Percentiles rank a stretch among this genome's conserved stretches.
Evolutionary conservation across 2,329 filamentous ascomycete genomes (phyloP).

Genomic region (Talaromyces sp.): DNA sequence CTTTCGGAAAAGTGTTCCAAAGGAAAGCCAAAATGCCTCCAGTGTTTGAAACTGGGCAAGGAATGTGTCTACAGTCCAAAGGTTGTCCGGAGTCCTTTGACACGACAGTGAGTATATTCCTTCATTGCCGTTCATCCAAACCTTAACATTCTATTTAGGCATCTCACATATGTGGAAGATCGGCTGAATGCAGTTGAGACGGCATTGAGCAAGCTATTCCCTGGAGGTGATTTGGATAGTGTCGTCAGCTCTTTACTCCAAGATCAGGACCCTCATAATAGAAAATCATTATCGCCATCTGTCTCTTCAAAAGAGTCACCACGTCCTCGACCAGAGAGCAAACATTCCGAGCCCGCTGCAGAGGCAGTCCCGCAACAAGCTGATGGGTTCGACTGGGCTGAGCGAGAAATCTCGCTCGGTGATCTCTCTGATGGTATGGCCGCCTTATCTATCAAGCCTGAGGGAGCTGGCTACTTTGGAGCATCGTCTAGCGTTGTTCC

Average conservation of each 20-base stretch:
- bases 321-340: slow-evolving; percentile 30
- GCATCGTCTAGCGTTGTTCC: slow-evolving; percentile 39
- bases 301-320: slow-evolving; percentile 37
- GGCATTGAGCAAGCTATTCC: slow-evolving; percentile 34
- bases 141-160: slow-evolving; percentile 20
- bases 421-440: slow-evolving; percentile 39
- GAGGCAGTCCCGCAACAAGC: slow-evolving; percentile 42
- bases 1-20: slow-evolving; percentile 35
- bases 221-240: slow-evolving; percentile 36
- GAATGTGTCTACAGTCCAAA: slow-evolving; percentile 41
- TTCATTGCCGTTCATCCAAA: not conserved
- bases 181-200: slow-evolving; percentile 36
- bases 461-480: slow-evolving; percentile 38
- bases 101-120: slow-evolving; percentile 33
- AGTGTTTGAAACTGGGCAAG: slow-evolving; percentile 37
- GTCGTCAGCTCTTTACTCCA: slow-evolving; percentile 35
- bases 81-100: slow-evolving; percentile 38
- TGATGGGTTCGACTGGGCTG: slow-evolving; percentile 51
- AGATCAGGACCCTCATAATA: slow-evolving; percentile 29
- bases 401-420: slow-evolving; percentile 35
- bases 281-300: slow-evolving; percentile 29
- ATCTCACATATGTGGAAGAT: slow-evolving; percentile 39
- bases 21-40: slow-evolving; percentile 35
- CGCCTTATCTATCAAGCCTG: slow-evolving; percentile 36
- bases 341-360: slow-evolving; percentile 34